These are phyloP conservation scores for Russula griseocarnosa DNA, from an alignment of 768 basidiomycete genomes.

Conservation along the genomic window DNA sequence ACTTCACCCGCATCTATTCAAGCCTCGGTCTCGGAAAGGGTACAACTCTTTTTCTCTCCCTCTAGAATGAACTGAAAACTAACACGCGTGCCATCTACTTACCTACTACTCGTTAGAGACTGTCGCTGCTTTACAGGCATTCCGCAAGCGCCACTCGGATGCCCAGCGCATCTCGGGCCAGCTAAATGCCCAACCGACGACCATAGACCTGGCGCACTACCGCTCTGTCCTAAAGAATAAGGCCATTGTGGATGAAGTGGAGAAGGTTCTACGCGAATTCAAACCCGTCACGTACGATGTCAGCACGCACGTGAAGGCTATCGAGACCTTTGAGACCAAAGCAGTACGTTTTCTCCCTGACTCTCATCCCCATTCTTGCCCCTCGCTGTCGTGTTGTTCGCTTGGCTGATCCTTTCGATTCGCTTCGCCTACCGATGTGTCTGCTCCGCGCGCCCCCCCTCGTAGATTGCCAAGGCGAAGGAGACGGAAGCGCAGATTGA, in stretches of 20 bases:
- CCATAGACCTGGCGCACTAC: conserved; percentile 90
- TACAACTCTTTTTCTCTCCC: conserved; percentile 32
- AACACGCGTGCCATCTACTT: background rate
- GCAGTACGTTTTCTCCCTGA: conserved; percentile 59
- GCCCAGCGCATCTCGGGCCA: conserved; percentile 70
- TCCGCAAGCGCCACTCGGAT: conserved; percentile 92
- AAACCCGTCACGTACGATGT: conserved; percentile 96
- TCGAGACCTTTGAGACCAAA: conserved; percentile 94
- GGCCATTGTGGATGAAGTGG: conserved; percentile 85
- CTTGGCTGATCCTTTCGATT: conserved; percentile 2
- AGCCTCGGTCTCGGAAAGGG: conserved; percentile 85
- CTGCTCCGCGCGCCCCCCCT: no score
- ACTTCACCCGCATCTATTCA: conserved; percentile 79
- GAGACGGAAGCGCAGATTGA: conserved; percentile 89
- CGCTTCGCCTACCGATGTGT: background rate
- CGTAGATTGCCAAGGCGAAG: conserved; percentile 80
- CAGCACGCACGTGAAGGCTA: conserved; percentile 82
- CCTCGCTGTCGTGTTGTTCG: background rate
- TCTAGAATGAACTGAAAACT: background rate
- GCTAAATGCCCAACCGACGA: conserved; percentile 66
- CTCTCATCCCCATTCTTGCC: no score
- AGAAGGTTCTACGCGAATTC: conserved; percentile 83
- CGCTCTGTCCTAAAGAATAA: conserved; percentile 90
- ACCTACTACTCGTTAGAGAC: conserved; percentile 57
- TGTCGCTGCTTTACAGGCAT: conserved; percentile 82